These are phyloP conservation scores for Trichosporon ovoides DNA, from an alignment of 1,284 basidiomycete genomes.

Conservation along the genomic window DNA sequence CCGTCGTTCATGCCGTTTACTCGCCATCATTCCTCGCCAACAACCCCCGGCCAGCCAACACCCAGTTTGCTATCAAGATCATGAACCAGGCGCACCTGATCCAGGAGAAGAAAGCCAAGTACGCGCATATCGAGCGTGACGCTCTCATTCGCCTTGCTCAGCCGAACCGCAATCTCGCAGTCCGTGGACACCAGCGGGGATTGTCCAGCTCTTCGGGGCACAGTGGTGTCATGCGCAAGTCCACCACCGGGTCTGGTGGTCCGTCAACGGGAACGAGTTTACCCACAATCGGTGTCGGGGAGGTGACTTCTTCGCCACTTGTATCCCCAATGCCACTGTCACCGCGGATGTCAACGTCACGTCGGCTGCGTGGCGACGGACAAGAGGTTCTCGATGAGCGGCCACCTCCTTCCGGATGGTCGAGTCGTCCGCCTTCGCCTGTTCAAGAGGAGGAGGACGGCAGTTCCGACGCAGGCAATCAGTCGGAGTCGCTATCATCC, in stretches of 20 bases:
- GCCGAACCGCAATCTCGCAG: slow-evolving; percentile 23
- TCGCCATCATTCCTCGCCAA: background rate
- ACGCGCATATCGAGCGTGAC: slow-evolving; percentile 54
- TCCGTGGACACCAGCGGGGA: slow-evolving; percentile 33
- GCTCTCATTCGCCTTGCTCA: slow-evolving; percentile 51
- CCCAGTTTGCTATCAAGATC: slow-evolving; percentile 52
- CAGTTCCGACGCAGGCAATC: slow-evolving; percentile 11
- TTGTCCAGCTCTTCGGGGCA: slow-evolving; percentile 32
- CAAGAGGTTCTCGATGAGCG: slow-evolving; percentile 18
- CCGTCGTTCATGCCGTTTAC: slow-evolving; percentile 25
- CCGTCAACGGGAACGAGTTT: background rate
- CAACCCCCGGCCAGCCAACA: background rate
- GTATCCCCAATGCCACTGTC: slow-evolving; percentile 9
- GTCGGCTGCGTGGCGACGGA: slow-evolving; percentile 3
- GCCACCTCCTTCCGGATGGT: background rate
- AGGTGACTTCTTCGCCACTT: background rate
- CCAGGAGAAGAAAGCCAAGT: slow-evolving; percentile 54
- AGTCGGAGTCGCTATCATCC: slow-evolving; percentile 7
- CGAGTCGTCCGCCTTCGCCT: slow-evolving; percentile 31
- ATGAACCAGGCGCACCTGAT: slow-evolving; percentile 52
- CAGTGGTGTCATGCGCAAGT: slow-evolving; percentile 6
- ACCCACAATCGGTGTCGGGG: background rate
- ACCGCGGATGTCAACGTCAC: slow-evolving; percentile 4
- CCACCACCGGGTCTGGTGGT: background rate
- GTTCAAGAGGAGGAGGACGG: slow-evolving; percentile 31